Base-by-base conservation (phyloP, 179 eudicot genomes). In the Actinidia polygama region DNA sequence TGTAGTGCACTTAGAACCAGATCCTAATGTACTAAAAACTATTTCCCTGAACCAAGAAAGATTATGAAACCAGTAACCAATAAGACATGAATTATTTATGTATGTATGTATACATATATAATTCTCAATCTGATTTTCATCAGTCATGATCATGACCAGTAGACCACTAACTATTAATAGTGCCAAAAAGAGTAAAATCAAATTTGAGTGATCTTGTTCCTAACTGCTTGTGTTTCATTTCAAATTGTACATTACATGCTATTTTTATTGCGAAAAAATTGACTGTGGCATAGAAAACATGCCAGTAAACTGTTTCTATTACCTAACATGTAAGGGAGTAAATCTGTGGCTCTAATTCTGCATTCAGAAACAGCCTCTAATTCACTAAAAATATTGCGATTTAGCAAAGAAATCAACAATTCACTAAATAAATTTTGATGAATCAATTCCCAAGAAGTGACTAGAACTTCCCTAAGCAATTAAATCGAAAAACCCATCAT, bases 371-470 rank as follows among this genome's bases (percentile, higher is more conserved):
- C 69, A 55, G 24, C 12, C 12, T 5, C 62, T 53, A 21, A 24
- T 75, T 24, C 21, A 71, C 75, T 47, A 47, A 21, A 71, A 49
- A 71, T n/a, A 71, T n/a, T 49, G 7, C 73, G n/a, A 16, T 69
- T 19, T 15, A n/a, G 10, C 6, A 16, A 69, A 73, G 18, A 9
- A 51, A 73, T 3, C 4, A 8, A 23, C 24, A 54, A 24, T 1
- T 75, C 30, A 24, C 19, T 19, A 19, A 7, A 23, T 10, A 40
- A 8, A 53, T 44, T 59, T 10, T 11, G 30, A 30, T 30, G 36
- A 30, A 30, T 30, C 2, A 30, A 30, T 30, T 30, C 36, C 36
- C 36, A 30, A 30, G 36, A 30, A 30, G 36, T 30, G 36, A 30
- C 36, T 30, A 2, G 36, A 30, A 30, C 36, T 30, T 1, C 36